A percentile compares a stretch with the other conserved stretches of the same genome.
phyloP scores from a whole-genome alignment of 2,329 filamentous ascomycete genomes.

The Epichloe uncinata region DNA sequence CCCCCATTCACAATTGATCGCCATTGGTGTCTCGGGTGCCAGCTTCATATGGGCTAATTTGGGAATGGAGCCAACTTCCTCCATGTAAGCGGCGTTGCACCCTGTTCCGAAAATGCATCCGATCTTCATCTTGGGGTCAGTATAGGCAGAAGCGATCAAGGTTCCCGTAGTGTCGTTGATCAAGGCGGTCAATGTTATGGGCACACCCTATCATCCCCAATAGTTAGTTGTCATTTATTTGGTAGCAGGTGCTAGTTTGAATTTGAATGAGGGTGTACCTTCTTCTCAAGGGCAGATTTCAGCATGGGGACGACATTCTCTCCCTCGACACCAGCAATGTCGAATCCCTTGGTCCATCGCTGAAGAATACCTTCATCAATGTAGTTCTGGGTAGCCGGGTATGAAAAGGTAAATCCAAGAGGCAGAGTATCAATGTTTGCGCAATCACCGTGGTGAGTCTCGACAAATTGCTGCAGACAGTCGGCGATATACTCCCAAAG shows the following conservation, averaged over 20 bases:
- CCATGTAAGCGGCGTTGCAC: constrained; percentile 98
- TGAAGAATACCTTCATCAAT: constrained; percentile 88
- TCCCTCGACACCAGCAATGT: constrained; percentile 84
- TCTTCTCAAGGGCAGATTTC: constrained; percentile 58
- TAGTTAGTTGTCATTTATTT: not conserved
- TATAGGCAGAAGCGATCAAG: constrained; percentile 91
- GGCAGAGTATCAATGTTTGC: constrained; percentile 52
- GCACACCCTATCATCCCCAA: constrained; percentile 48
- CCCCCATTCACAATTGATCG: constrained; percentile 96
- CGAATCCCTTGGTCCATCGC: constrained; percentile 95
- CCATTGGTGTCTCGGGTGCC: constrained; percentile 71
- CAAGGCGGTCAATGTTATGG: constrained; percentile 82
- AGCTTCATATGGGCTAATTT: constrained; percentile 90
- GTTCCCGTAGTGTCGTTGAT: constrained; percentile 98
- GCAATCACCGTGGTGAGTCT: constrained; percentile 64
- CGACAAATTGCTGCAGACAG: constrained; percentile 80
- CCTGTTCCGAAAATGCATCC: constrained; percentile 98
- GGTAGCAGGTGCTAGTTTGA: not conserved
- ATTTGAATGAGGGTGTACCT: constrained; percentile 16
- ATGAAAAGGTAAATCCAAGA: constrained; percentile 92
- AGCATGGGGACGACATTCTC: constrained; percentile 83
- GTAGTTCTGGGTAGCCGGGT: constrained; percentile 84
- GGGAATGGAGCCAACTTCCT: constrained; percentile 77
- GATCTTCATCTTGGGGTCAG: constrained; percentile 84
- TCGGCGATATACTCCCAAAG: constrained; percentile 94